Conservation (phyloP, 2,329 filamentous ascomycete genomes). For the Cladophialophora carrionii region DNA sequence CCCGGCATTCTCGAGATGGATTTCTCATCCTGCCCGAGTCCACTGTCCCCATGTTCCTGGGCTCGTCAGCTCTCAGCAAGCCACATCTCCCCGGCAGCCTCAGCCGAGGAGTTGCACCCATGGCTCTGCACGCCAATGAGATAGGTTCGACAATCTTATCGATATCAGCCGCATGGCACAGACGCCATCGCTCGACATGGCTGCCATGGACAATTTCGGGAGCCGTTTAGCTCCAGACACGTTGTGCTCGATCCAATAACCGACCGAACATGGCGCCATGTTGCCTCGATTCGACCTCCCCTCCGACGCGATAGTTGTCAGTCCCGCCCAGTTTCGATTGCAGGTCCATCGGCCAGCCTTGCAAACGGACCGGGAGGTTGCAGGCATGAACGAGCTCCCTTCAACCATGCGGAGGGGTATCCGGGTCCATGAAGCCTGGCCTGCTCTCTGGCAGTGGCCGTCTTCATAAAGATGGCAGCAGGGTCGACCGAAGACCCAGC, state of each 20-base stretch:
- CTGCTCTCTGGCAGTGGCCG: constrained; percentile 2
- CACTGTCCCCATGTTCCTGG: neutral
- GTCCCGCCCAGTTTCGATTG: neutral
- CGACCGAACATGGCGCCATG: constrained; percentile 9
- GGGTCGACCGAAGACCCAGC: constrained; percentile 1
- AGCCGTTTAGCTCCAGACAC: neutral
- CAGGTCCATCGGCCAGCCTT: constrained; percentile 15
- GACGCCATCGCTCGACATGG: constrained; percentile 1
- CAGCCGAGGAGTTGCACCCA: neutral
- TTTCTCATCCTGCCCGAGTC: neutral
- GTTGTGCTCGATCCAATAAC: constrained; percentile 11
- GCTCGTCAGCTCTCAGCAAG: neutral
- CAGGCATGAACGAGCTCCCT: neutral
- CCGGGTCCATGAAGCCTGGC: neutral
- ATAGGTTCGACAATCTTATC: constrained; percentile 10
- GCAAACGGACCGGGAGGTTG: constrained; percentile 12
- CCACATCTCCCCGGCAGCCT: constrained; percentile 13
- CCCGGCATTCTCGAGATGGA: neutral
- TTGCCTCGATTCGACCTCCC: neutral
- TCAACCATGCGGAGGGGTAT: neutral
- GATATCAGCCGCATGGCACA: constrained; percentile 12
- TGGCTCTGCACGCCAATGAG: constrained; percentile 3
- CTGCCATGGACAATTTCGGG: constrained; percentile 14
- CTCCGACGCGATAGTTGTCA: neutral
- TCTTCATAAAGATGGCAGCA: constrained; percentile 9